Evolutionary conservation across 2,329 filamentous ascomycete genomes (phyloP).

Genomic region (Penicillium sp.): DNA sequence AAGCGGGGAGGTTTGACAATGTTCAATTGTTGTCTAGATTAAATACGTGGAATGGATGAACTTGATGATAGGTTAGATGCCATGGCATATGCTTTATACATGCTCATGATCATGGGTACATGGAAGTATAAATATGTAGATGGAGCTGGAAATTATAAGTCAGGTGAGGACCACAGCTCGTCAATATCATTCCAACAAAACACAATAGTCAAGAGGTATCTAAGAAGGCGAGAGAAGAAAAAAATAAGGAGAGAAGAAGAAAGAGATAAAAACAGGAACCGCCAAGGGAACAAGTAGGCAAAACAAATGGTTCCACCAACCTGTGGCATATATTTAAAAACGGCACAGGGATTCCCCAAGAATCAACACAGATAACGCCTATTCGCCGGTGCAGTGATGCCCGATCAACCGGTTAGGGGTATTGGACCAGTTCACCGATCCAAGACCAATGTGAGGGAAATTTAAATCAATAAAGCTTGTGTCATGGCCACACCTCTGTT

Average conservation of each 20-base stretch:
- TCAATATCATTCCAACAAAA: slow-evolving; percentile 24
- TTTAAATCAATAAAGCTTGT: background rate
- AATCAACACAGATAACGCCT: slow-evolving; percentile 23
- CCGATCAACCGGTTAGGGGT: background rate
- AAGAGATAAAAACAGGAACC: background rate
- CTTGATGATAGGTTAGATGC: background rate
- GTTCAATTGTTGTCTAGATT: background rate
- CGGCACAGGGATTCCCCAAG: slow-evolving; percentile 11
- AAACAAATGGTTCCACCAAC: slow-evolving; percentile 4
- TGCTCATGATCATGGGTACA: background rate
- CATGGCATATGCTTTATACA: background rate
- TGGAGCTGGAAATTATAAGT: background rate
- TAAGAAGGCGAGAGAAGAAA: slow-evolving; percentile 15
- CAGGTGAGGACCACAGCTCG: slow-evolving; percentile 13
- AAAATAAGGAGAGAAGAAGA: slow-evolving; percentile 2
- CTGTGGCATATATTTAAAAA: slow-evolving; percentile 16
- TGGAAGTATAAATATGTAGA: background rate
- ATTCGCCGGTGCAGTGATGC: slow-evolving; percentile 23
- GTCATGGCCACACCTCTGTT: background rate
- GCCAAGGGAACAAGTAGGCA: slow-evolving; percentile 11
- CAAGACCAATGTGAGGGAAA: background rate
- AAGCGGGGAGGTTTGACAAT: background rate
- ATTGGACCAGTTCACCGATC: background rate
- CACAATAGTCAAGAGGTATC: slow-evolving; percentile 25
- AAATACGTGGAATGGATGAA: background rate